These are phyloP conservation scores for Candida pseudoviswanathii DNA, from an alignment of 1,139 yeast species.

Conservation along the genomic window DNA sequence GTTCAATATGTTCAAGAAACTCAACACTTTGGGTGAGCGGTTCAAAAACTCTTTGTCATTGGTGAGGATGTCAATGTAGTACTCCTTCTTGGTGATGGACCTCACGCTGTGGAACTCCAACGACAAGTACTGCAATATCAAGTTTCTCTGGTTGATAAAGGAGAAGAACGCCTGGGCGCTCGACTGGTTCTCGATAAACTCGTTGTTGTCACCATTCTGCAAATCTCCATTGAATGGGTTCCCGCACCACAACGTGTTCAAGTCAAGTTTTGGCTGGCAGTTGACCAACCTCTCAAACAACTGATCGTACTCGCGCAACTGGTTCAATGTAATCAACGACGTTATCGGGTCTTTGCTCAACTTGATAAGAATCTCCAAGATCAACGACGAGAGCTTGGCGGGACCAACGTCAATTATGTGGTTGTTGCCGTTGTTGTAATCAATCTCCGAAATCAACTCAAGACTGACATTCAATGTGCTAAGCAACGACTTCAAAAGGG, in stretches of 20 bases:
- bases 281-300: constrained; percentile 56
- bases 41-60: constrained; percentile 46
- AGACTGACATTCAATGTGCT: constrained; percentile 51
- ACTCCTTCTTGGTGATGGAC: constrained; percentile 55
- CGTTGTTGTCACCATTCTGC: constrained; percentile 24
- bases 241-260: constrained; percentile 54
- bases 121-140: constrained; percentile 67
- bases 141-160: constrained; percentile 64
- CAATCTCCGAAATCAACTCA: constrained; percentile 39
- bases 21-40: constrained; percentile 64
- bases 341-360: constrained; percentile 59
- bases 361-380: constrained; percentile 62
- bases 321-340: constrained; percentile 51
- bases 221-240: constrained; percentile 45
- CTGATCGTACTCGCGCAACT: constrained; percentile 49
- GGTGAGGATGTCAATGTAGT: constrained; percentile 56
- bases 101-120: constrained; percentile 70
- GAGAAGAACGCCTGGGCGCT: constrained; percentile 59
- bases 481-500: constrained; percentile 59
- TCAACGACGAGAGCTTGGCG: constrained; percentile 56
- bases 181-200: constrained; percentile 33
- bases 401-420: constrained; percentile 53
- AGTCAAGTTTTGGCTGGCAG: constrained; percentile 56
- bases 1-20: constrained; percentile 70
- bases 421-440: constrained; percentile 37